Evolutionary conservation across 139 green algal genomes (phyloP).

Genomic region (Chlorella sorokiniana): DNA sequence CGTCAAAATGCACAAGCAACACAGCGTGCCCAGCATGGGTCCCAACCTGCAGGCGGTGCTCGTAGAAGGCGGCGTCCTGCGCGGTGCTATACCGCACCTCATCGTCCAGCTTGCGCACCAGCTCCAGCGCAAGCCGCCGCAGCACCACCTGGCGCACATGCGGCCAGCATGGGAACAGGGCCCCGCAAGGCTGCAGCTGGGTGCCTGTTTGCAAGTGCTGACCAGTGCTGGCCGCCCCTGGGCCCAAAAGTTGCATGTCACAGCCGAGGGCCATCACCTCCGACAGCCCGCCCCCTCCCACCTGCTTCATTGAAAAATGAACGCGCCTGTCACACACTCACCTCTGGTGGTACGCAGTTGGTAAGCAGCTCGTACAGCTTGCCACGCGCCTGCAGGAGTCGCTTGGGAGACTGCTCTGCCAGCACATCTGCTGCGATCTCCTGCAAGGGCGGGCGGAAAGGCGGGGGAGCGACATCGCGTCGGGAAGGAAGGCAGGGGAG

Average conservation of each 20-base stretch:
- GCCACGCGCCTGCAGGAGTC: conserved; percentile 78
- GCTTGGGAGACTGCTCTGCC: conserved; percentile 88
- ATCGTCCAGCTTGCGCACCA: conserved; percentile 89
- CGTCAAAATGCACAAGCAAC: neutral
- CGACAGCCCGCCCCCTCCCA: too few relatives aligned
- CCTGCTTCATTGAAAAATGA: too few relatives aligned
- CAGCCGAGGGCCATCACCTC: too few relatives aligned
- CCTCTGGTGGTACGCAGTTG: conserved; percentile 94
- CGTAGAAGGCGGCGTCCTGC: conserved; percentile 75
- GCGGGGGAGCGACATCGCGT: neutral
- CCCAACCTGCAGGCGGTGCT: conserved; percentile 83
- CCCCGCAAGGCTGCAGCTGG: neutral
- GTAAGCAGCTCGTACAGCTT: conserved; percentile 97
- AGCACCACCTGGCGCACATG: conserved; percentile 62
- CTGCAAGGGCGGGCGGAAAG: conserved; percentile 24
- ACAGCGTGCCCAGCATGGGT: neutral
- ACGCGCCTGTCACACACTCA: too few relatives aligned
- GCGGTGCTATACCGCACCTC: conserved; percentile 80
- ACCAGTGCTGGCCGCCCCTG: too few relatives aligned
- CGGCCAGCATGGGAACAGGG: neutral
- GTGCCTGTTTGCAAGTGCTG: neutral
- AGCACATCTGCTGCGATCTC: conserved; percentile 87
- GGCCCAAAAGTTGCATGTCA: too few relatives aligned
- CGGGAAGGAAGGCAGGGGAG: neutral
- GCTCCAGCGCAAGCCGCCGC: conserved; percentile 70